Evolutionary conservation across 345 rosid genomes (phyloP).

Genomic region (Linum usitatissimum): DNA sequence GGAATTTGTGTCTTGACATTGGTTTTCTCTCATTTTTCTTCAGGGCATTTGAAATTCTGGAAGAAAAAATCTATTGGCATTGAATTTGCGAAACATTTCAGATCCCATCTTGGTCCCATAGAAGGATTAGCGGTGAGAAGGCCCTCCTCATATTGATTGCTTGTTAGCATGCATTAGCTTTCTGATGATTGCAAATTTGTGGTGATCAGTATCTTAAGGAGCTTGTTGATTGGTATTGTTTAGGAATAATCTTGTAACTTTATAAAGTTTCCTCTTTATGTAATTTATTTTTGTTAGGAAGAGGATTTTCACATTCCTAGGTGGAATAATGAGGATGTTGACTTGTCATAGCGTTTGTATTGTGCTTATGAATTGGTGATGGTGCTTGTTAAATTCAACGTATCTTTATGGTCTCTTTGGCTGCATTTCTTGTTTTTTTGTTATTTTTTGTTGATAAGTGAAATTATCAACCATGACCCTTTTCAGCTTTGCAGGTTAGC

Average conservation of each 20-base stretch:
- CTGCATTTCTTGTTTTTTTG: neutral
- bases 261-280: too few relatives aligned
- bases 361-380: neutral
- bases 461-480: conserved; percentile 43
- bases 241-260: neutral
- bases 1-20: neutral
- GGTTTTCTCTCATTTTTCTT: conserved; percentile 1
- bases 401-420: neutral
- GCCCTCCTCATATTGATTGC: conserved; percentile 1
- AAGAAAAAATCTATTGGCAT: conserved; percentile 76
- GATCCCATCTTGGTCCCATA: conserved; percentile 88
- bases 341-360: neutral
- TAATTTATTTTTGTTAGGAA: neutral
- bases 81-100: conserved; percentile 96
- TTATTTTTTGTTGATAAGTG: conserved; percentile 16
- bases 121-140: conserved; percentile 83
- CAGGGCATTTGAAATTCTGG: conserved; percentile 98
- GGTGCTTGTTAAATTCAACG: neutral
- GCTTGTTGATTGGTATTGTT: neutral
- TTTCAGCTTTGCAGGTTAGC: conserved; percentile 84
- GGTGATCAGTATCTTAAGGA: neutral
- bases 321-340: neutral
- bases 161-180: neutral
- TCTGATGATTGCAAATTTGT: neutral
- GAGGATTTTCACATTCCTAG: neutral